Base-by-base conservation (phyloP, 257 asterid species). In the Dorcoceras hygrometricum region DNA sequence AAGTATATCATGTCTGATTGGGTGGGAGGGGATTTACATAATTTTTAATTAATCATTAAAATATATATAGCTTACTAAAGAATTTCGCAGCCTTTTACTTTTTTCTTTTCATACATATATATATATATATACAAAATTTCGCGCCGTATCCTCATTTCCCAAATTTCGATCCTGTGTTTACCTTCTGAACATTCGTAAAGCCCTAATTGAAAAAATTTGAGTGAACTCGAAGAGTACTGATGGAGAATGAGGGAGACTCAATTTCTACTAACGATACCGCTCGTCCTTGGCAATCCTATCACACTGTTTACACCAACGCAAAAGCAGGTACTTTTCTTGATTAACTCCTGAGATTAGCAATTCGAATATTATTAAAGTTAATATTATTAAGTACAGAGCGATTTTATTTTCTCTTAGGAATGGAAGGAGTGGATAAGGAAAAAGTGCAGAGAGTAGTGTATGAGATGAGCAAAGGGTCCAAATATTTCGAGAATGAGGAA, bases 351-450 rank as follows among this genome's bases (percentile, higher is more conserved):
- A 6, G 39, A 22, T 58, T 63, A 60, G 57, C 5, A 25, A 9
- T 65, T 63, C 22, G 5, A 32, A 4, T 31, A 36, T n/a, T 14
- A 24, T 27, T 25, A 31, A 22, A n/a, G n/a, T 63, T 16, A 2
- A 26, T 22, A 10, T 19, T 19, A 66, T 46, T 59, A 1, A 53
- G 48, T 43, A 48, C 62, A 70, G 51, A 57, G 56, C 24, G 31
- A 36, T 5, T 73, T 68, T 22, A 36, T 58, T 75, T 75, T 65
- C 46, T 16, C 9, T 9, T 73, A 90, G 97, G 99, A 53, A 94
- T 94, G 99, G 99, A 94, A 70, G 97, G 97, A 57, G 99, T 94
- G 80, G 97, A 94, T 79, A 88, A 88, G 95, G 97, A 94, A 51
- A 94, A 84, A 73, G 99, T 94, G 79, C 97, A 94, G 84, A 88